Conservation (phyloP, 2,329 filamentous ascomycete genomes). For the Colletotrichum trifolii region DNA sequence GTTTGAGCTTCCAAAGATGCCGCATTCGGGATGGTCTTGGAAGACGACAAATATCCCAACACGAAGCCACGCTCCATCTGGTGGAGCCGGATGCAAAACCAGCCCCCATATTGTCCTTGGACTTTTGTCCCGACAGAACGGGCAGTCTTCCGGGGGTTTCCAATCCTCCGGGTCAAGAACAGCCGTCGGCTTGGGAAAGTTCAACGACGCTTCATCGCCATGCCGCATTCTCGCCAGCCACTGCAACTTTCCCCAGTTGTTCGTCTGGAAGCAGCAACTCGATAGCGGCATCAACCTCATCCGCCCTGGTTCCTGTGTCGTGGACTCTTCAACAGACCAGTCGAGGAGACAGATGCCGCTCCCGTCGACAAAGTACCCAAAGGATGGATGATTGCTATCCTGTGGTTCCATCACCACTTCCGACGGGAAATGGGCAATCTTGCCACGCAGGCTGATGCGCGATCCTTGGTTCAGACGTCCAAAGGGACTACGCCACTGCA, state of each 20-base stretch:
- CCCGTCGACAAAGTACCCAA: constrained; percentile 3
- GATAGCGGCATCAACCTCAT: constrained; percentile 4
- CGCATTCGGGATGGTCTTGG: too few species aligned
- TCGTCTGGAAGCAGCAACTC: constrained; percentile 5
- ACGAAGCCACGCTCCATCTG: too few species aligned
- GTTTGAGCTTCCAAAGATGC: too few species aligned
- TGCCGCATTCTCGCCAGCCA: neutral
- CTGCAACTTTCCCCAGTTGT: neutral
- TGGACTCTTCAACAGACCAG: neutral
- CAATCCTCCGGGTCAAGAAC: too few species aligned
- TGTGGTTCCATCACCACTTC: neutral
- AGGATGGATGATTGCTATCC: neutral
- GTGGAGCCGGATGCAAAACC: too few species aligned
- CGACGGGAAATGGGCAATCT: neutral
- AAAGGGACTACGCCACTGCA: neutral
- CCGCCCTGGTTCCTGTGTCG: neutral
- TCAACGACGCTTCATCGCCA: too few species aligned
- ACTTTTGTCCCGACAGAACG: too few species aligned
- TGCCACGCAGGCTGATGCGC: neutral
- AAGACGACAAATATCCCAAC: too few species aligned
- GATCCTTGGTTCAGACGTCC: neutral
- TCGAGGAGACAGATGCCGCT: constrained; percentile 6
- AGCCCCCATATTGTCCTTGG: too few species aligned
- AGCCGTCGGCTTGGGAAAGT: too few species aligned
- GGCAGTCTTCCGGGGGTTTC: too few species aligned